Conservation (phyloP, 768 basidiomycete genomes). For the Leucocoprinus sp. region DNA sequence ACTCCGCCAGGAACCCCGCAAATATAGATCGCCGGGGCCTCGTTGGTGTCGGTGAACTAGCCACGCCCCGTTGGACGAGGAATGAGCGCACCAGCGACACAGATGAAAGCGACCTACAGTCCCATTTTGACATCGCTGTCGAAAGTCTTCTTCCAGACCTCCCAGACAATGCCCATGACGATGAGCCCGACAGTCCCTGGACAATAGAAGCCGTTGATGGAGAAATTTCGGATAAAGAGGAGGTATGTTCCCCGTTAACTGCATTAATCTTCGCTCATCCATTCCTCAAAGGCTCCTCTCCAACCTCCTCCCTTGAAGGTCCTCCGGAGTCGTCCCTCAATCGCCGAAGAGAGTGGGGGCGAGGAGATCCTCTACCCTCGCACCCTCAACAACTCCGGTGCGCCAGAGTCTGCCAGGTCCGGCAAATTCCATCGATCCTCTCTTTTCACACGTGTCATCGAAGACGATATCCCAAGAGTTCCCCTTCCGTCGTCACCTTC, state of each 20-base stretch:
- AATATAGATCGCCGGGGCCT: constrained; percentile 79
- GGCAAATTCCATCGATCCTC: constrained; percentile 17
- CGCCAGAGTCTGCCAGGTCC: constrained; percentile 26
- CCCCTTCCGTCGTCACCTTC: constrained; percentile 43
- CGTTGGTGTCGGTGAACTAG: constrained; percentile 90
- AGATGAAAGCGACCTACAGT: constrained; percentile 12
- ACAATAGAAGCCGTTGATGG: constrained; percentile 83
- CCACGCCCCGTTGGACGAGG: constrained; percentile 91
- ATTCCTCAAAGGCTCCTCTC: constrained; percentile 22
- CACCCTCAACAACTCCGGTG: constrained; percentile 26
- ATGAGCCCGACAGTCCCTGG: constrained; percentile 77
- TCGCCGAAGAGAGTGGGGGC: constrained; percentile 79
- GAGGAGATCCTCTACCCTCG: constrained; percentile 88
- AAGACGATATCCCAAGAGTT: constrained; percentile 22
- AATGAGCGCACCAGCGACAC: constrained; percentile 22
- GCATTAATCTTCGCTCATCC: neutral
- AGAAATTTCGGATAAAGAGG: constrained; percentile 61
- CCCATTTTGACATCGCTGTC: constrained; percentile 24
- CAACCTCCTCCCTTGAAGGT: constrained; percentile 36
- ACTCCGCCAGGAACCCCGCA: constrained; percentile 76
- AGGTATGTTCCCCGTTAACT: constrained; percentile 36
- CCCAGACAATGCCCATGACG: constrained; percentile 34
- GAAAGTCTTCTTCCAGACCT: constrained; percentile 20
- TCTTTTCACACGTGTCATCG: neutral
- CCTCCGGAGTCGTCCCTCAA: constrained; percentile 56